phyloP scores from a whole-genome alignment of 331 rosid genomes.

The Malus hybrid region DNA sequence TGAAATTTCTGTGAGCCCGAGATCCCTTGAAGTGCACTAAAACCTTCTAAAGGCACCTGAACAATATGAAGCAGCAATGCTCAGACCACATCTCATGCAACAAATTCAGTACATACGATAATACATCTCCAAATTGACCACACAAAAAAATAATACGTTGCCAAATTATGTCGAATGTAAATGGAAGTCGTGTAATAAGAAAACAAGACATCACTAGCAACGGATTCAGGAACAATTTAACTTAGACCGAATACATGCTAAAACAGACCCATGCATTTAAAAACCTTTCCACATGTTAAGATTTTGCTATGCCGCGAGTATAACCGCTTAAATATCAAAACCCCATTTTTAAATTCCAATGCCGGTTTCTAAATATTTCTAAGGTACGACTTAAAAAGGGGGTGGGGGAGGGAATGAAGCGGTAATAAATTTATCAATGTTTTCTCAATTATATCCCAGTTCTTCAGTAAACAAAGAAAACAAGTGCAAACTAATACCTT shows the following conservation, averaged over 20 bases:
- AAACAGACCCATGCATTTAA: background rate
- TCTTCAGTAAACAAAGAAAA: background rate
- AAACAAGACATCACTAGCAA: background rate
- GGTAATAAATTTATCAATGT: background rate
- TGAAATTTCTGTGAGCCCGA: slow-evolving; percentile 96
- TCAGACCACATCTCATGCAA: background rate
- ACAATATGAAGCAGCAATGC: slow-evolving; percentile 11
- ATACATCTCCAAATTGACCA: background rate
- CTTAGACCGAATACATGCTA: background rate
- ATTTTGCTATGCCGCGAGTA: background rate
- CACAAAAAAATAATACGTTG: too few relatives aligned
- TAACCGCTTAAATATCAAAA: background rate
- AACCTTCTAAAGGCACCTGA: slow-evolving; percentile 97
- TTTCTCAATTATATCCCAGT: background rate
- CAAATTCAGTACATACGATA: background rate
- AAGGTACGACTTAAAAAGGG: background rate
- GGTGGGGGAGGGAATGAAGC: too few relatives aligned
- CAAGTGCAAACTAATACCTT: slow-evolving; percentile 47
- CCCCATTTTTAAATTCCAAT: background rate
- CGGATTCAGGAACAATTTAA: background rate
- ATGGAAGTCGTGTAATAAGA: background rate
- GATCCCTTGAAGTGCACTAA: slow-evolving; percentile 96
- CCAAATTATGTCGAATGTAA: background rate
- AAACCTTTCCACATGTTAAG: background rate
- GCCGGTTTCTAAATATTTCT: background rate